These are phyloP conservation scores for Phialocephala sp. DNA, from an alignment of 2,329 filamentous ascomycete genomes.

Conservation along the genomic window DNA sequence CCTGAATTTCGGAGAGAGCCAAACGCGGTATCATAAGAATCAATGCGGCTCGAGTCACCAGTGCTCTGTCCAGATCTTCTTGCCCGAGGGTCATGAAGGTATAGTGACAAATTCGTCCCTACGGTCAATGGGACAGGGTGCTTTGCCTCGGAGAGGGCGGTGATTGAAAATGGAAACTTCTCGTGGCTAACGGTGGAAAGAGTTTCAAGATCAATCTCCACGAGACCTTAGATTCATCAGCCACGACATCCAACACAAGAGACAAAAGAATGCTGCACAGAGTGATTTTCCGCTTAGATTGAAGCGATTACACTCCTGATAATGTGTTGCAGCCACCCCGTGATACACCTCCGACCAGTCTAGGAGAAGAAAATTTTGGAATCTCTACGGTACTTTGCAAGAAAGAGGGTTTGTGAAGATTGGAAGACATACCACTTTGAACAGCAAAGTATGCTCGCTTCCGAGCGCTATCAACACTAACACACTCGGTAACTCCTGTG, in stretches of 20 bases:
- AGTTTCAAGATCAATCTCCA: constrained; percentile 81
- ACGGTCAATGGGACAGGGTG: constrained; percentile 77
- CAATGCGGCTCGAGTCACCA: constrained; percentile 30
- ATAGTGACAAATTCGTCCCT: constrained; percentile 80
- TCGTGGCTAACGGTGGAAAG: constrained; percentile 72
- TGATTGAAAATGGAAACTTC: constrained; percentile 81
- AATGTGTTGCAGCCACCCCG: no score
- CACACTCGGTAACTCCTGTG: constrained; percentile 77
- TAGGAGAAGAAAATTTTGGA: no score
- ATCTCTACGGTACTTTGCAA: neutral
- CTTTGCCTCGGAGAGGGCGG: constrained; percentile 75
- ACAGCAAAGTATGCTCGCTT: constrained; percentile 81
- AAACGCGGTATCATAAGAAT: constrained; percentile 39
- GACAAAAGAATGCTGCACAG: neutral
- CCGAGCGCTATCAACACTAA: constrained; percentile 74
- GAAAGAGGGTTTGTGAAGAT: neutral
- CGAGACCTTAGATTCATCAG: constrained; percentile 56
- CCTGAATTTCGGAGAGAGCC: constrained; percentile 26
- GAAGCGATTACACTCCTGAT: neutral
- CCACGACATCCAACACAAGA: constrained; percentile 10
- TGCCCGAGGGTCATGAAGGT: constrained; percentile 78
- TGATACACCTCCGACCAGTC: no score
- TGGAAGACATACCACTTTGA: constrained; percentile 61
- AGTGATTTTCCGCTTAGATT: neutral
- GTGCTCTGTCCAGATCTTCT: constrained; percentile 35